Percentiles rank a stretch among this genome's conserved stretches.
Conservation (phyloP, 2,329 filamentous ascomycete species). For the Penicillium crustosum region DNA sequence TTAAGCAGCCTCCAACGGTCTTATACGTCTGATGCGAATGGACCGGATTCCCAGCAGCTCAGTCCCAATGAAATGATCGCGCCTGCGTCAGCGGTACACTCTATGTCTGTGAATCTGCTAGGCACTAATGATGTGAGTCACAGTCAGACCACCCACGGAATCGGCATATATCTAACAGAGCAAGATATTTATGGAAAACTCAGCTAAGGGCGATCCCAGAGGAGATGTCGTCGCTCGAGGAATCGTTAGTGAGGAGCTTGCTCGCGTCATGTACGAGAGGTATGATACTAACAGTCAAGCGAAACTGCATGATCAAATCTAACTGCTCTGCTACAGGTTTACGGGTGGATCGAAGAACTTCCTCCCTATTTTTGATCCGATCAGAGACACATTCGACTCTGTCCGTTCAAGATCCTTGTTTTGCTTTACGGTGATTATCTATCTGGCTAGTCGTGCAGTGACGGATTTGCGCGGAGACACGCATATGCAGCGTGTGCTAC, state of each 20-base stretch:
- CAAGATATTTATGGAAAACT: conserved; percentile 35
- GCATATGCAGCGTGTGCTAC: conserved; percentile 37
- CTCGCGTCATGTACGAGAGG: conserved; percentile 37
- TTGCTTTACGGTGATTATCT: conserved; percentile 39
- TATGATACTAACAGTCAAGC: conserved; percentile 12
- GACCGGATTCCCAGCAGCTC: conserved; percentile 35
- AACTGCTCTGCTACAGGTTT: conserved; percentile 22
- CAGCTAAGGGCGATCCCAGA: conserved; percentile 28
- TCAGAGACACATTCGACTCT: conserved; percentile 39
- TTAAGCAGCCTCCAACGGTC: conserved; percentile 22
- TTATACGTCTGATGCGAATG: conserved; percentile 27
- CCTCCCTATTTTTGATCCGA: conserved; percentile 36
- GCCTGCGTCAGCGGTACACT: conserved; percentile 36
- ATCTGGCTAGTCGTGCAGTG: conserved; percentile 36
- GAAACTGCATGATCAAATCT: neutral
- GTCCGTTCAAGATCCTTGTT: conserved; percentile 38
- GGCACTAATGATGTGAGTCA: conserved; percentile 30
- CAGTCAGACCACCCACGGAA: neutral
- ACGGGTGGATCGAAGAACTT: conserved; percentile 37
- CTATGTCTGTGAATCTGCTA: conserved; percentile 38
- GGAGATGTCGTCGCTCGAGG: conserved; percentile 35
- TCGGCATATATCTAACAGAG: neutral
- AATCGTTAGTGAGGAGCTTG: conserved; percentile 36
- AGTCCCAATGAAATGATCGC: conserved; percentile 41
- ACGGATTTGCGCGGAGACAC: conserved; percentile 33